A percentile compares a stretch with the other conserved stretches of the same genome.
Conservation (phyloP, 2,329 filamentous ascomycete species). For the Aspergillus transmontanensis region DNA sequence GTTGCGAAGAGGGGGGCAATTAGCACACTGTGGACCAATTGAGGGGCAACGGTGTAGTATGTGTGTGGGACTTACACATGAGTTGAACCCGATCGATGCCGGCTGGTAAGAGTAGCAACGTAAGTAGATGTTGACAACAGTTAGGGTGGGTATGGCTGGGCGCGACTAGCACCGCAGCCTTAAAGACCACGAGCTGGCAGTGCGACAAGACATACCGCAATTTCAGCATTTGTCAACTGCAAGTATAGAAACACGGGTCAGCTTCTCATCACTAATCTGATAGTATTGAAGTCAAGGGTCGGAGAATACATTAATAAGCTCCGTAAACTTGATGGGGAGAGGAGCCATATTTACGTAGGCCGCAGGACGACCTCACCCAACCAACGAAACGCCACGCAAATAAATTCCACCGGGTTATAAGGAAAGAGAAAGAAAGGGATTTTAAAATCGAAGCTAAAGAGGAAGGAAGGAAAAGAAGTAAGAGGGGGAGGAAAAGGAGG, state of each 20-base stretch:
- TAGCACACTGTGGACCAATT: conserved; percentile 16
- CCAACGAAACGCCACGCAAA: conserved; percentile 42
- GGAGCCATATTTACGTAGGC: conserved; percentile 57
- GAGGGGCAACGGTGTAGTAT: not conserved
- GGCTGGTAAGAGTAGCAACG: conserved; percentile 51
- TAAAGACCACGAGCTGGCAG: conserved; percentile 10
- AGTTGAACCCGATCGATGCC: conserved; percentile 80
- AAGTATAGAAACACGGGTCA: conserved; percentile 37
- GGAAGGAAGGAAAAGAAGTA: conserved; percentile 20
- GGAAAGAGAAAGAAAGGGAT: conserved; percentile 20
- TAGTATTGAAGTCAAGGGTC: conserved; percentile 28
- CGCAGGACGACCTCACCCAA: conserved; percentile 46
- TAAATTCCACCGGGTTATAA: conserved; percentile 25
- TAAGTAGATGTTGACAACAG: conserved; percentile 24
- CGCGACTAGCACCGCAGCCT: conserved; percentile 13
- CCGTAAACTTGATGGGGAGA: conserved; percentile 90
- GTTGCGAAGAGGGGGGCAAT: conserved; percentile 21
- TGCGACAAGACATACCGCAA: conserved; percentile 51
- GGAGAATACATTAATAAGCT: conserved; percentile 74
- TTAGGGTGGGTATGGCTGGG: conserved; percentile 4
- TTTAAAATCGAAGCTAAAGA: conserved; percentile 24
- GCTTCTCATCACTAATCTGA: conserved; percentile 5
- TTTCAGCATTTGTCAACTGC: conserved; percentile 56
- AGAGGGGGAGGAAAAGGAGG: conserved; percentile 16
- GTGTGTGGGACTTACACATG: conserved; percentile 65